A percentile compares a stretch with the other conserved stretches of the same genome.
These are phyloP conservation scores for Aspergillus sp. DNA, from an alignment of 2,329 filamentous ascomycete genomes.

Conservation along the genomic window DNA sequence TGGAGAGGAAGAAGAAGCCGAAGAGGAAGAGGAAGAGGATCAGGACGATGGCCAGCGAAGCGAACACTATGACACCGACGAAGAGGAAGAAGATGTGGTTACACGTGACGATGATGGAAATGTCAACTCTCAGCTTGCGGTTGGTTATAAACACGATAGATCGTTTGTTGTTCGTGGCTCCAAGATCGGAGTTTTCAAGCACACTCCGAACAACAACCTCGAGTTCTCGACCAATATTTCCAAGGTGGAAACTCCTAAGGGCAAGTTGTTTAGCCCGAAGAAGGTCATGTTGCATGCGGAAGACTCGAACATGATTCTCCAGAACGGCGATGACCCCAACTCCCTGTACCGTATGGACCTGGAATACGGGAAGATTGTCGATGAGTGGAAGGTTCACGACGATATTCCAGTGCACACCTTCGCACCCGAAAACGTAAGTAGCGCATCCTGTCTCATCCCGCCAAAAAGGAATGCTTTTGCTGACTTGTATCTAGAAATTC, in stretches of 20 bases:
- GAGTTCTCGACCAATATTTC: slow-evolving; percentile 98
- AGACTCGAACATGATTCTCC: slow-evolving; percentile 84
- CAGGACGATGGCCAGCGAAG: slow-evolving; percentile 65
- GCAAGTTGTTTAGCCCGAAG: slow-evolving; percentile 86
- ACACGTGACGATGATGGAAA: slow-evolving; percentile 72
- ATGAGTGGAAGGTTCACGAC: slow-evolving; percentile 98
- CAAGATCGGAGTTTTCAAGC: slow-evolving; percentile 98
- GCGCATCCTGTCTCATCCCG: neutral
- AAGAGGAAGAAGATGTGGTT: slow-evolving; percentile 75
- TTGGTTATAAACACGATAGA: slow-evolving; percentile 94
- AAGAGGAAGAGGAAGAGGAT: slow-evolving; percentile 62
- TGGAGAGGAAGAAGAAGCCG: slow-evolving; percentile 55
- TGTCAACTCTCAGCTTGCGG: slow-evolving; percentile 88
- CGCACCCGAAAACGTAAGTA: slow-evolving; percentile 74
- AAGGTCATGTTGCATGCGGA: slow-evolving; percentile 96
- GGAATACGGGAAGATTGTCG: slow-evolving; percentile 95
- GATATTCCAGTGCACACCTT: slow-evolving; percentile 92
- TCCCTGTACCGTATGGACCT: slow-evolving; percentile 96
- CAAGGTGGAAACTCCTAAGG: slow-evolving; percentile 84
- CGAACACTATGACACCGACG: slow-evolving; percentile 72
- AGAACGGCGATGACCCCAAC: slow-evolving; percentile 79
- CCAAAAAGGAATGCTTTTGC: slow-evolving; percentile 20
- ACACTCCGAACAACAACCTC: slow-evolving; percentile 85
- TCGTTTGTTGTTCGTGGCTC: slow-evolving; percentile 96
- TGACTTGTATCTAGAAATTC: slow-evolving; percentile 66